These are phyloP conservation scores for Penicillium turbatum DNA, from an alignment of 495 filamentous ascomycete genomes.

Conservation along the genomic window DNA sequence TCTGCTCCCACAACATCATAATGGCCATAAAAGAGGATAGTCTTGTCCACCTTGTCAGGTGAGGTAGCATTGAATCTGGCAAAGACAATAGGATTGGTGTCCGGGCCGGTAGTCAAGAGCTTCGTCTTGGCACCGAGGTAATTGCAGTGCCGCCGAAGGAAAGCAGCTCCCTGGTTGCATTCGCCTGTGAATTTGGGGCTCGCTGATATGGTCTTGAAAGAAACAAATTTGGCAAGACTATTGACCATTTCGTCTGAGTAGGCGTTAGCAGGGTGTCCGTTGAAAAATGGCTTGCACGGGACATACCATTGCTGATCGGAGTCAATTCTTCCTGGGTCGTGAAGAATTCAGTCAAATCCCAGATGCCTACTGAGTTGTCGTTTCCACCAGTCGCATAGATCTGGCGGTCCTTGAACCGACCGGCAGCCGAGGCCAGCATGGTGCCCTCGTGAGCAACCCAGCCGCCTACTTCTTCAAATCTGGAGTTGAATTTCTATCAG, in stretches of 20 bases:
- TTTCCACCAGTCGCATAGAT: constrained; percentile 94
- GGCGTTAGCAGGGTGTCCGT: not conserved
- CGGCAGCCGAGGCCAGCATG: constrained; percentile 80
- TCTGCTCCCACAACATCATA: constrained; percentile 98
- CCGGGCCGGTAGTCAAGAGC: constrained; percentile 68
- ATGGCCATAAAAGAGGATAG: constrained; percentile 93
- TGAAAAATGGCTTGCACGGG: not conserved
- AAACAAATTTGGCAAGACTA: constrained; percentile 76
- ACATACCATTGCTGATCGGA: constrained; percentile 57
- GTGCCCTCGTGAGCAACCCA: constrained; percentile 86
- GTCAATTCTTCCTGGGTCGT: constrained; percentile 37
- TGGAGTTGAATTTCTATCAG: constrained; percentile 72
- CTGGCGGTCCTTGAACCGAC: constrained; percentile 59
- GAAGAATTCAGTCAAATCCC: constrained; percentile 66
- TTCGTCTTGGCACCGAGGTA: constrained; percentile 84
- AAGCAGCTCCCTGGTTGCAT: constrained; percentile 88
- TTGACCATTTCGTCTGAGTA: constrained; percentile 71
- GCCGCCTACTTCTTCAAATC: constrained; percentile 75
- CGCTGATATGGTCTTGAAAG: constrained; percentile 86
- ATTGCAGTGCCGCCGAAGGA: constrained; percentile 81
- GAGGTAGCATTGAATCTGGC: constrained; percentile 72
- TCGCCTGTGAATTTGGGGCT: constrained; percentile 78
- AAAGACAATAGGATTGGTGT: constrained; percentile 83
- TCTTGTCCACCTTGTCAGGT: constrained; percentile 62
- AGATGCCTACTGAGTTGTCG: constrained; percentile 81